Evolutionary conservation across 345 rosid species (phyloP), one percentile per base, ranked within the genome.

Genomic region (Eucalyptus dawsonii): DNA sequence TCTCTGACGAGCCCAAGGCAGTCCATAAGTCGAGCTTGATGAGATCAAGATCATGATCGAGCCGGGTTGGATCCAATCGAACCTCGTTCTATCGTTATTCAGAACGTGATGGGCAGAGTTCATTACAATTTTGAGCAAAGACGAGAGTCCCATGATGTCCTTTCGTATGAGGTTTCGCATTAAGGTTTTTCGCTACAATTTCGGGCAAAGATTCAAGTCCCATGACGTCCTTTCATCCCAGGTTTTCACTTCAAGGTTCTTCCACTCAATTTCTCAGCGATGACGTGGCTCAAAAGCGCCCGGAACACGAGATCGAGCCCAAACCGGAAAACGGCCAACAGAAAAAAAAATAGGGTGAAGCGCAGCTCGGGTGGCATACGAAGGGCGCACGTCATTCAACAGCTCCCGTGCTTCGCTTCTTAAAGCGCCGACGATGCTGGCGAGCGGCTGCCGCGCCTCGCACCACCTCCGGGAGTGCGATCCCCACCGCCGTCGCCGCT

Each of bases 361-460:
- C n/a, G 87, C 21, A 44, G 14, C 81, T 53, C 14, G 45, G 45
- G 14, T 21, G 83, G 21, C 24, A 11, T 21, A 37, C 22, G 83
- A 72, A 72, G 11, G 83, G 45, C 83, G 45, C 83, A 37, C 83
- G 14, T 76, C 83, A 6, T 17, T 62, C 76, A 4, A 21, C 58
- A 53, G 7, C 14, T 31, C 51, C 47, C 60, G 45, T 83, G 87
- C 56, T 12, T 81, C 62, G 87, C 86, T 29, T 65, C 42, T 10
- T 50, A 47, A 29, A 29, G 42, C 42, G 86, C 50, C 86, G 86
- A 87, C 87, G 51, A 95, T 97, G 98, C 89, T 94, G 92, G 90
- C 94, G 69, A 93, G 99, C 87, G 95, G 97, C 88, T 96, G 92
- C 90, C 97, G 97, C 89, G 93, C 94, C 76, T 92, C 95, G 50